Evolutionary conservation across 1,139 yeast species (phyloP).

Genomic region (Yamadazyma buinensis): DNA sequence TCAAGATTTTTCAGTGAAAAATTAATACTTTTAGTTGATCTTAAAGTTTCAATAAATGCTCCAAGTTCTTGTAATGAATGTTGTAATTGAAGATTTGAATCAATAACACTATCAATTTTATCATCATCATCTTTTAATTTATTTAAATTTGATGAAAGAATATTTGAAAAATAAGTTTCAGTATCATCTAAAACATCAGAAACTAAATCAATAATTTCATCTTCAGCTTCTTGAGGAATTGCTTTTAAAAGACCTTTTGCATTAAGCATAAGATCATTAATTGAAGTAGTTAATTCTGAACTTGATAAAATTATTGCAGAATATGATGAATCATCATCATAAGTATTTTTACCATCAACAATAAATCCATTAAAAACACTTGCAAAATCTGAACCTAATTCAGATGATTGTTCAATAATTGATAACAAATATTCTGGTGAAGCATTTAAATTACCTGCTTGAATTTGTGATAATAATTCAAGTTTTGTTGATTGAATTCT

Average conservation of each 20-base stretch:
- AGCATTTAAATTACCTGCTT: constrained; percentile 77
- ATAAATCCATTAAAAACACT: constrained; percentile 72
- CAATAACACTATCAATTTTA: constrained; percentile 72
- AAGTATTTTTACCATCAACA: constrained; percentile 65
- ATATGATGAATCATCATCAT: constrained; percentile 53
- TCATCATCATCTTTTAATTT: constrained; percentile 56
- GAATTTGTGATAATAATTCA: constrained; percentile 75
- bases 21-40: constrained; percentile 37
- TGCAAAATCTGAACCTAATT: constrained; percentile 77
- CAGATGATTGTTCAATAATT: constrained; percentile 66
- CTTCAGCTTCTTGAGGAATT: constrained; percentile 53
- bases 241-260: constrained; percentile 66
- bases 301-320: constrained; percentile 59
- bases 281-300: constrained; percentile 61
- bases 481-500: constrained; percentile 71
- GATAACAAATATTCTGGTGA: constrained; percentile 72
- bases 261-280: constrained; percentile 64
- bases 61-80: constrained; percentile 61
- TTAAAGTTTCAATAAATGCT: constrained; percentile 53
- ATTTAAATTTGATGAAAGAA: constrained; percentile 52
- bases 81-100: constrained; percentile 72
- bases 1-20: constrained; percentile 56
- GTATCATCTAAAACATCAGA: constrained; percentile 59
- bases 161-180: constrained; percentile 57
- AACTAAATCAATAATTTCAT: constrained; percentile 45